A percentile compares a stretch with the other conserved stretches of the same genome.
Conservation (phyloP, 139 green algal species). For the Haematococcus lacustris region DNA sequence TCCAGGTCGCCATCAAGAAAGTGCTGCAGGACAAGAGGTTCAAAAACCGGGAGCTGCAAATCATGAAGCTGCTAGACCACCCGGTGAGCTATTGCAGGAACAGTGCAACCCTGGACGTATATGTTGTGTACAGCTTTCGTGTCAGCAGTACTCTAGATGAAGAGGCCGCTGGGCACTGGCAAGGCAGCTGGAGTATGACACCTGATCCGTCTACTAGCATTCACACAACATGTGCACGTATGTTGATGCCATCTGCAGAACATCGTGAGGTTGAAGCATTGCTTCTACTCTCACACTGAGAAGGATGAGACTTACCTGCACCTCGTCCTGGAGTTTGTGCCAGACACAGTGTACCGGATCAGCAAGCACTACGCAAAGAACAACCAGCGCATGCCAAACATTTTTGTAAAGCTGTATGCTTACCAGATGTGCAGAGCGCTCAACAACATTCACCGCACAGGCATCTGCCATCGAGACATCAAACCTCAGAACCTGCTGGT, state of each 20-base stretch:
- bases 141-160: too few relatives aligned
- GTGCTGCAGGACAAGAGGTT: slow-evolving; percentile 99
- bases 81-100: too few relatives aligned
- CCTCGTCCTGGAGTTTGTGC: slow-evolving; percentile 97
- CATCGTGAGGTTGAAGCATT: slow-evolving; percentile 95
- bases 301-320: slow-evolving; percentile 90
- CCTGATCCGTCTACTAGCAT: too few relatives aligned
- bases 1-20: slow-evolving; percentile 98
- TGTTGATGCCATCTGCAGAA: too few relatives aligned
- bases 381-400: slow-evolving; percentile 85
- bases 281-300: slow-evolving; percentile 85
- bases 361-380: slow-evolving; percentile 94
- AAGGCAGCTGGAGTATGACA: too few relatives aligned
- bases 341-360: slow-evolving; percentile 95
- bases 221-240: too few relatives aligned
- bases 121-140: too few relatives aligned
- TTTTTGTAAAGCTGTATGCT: slow-evolving; percentile 92
- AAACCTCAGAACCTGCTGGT: slow-evolving; percentile 95
- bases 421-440: slow-evolving; percentile 90
- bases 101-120: too few relatives aligned
- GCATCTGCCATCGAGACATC: slow-evolving; percentile 93
- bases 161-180: too few relatives aligned
- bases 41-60: slow-evolving; percentile 99
- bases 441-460: slow-evolving; percentile 71
- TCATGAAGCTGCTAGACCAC: slow-evolving; percentile 95